These are phyloP conservation scores for Phytophthora multivora DNA, from an alignment of 352 stramenopile species.

Conservation along the genomic window DNA sequence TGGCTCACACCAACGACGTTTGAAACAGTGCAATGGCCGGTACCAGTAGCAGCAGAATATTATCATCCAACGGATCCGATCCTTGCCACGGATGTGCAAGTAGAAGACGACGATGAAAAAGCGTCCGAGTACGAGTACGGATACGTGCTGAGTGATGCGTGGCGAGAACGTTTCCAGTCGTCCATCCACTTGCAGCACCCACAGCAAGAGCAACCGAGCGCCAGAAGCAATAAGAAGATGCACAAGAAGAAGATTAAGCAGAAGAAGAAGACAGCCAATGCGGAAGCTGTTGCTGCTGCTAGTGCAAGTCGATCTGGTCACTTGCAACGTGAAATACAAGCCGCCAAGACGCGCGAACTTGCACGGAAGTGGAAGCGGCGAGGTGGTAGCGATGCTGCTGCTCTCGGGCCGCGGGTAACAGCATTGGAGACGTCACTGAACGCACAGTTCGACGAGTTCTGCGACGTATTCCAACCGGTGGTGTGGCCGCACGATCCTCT, in stretches of 20 bases:
- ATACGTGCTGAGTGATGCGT: constrained; percentile 78
- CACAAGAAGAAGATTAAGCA: constrained; percentile 23
- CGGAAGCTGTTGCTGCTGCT: constrained; percentile 3
- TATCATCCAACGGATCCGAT: background rate
- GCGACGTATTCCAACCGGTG: constrained; percentile 57
- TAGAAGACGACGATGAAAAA: constrained; percentile 11
- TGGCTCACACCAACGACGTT: constrained; percentile 59
- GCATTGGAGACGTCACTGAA: constrained; percentile 59
- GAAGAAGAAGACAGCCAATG: constrained; percentile 18
- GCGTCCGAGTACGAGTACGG: constrained; percentile 55
- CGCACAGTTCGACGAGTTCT: constrained; percentile 67
- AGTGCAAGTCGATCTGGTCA: constrained; percentile 36
- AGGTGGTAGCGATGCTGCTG: background rate
- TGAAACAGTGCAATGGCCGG: background rate
- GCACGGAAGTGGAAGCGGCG: constrained; percentile 37
- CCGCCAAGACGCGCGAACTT: constrained; percentile 43
- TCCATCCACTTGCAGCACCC: constrained; percentile 18
- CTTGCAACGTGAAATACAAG: constrained; percentile 45
- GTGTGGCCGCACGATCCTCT: constrained; percentile 60
- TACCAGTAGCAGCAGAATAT: background rate
- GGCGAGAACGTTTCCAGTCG: constrained; percentile 55
- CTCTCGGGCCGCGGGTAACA: background rate
- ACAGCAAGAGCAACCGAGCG: background rate
- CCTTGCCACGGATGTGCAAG: background rate
- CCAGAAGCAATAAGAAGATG: constrained; percentile 18